Percentiles rank a stretch among this genome's conserved stretches.
These are phyloP conservation scores for Fusarium sp. DNA, from an alignment of 2,329 filamentous ascomycete species.

Conservation along the genomic window DNA sequence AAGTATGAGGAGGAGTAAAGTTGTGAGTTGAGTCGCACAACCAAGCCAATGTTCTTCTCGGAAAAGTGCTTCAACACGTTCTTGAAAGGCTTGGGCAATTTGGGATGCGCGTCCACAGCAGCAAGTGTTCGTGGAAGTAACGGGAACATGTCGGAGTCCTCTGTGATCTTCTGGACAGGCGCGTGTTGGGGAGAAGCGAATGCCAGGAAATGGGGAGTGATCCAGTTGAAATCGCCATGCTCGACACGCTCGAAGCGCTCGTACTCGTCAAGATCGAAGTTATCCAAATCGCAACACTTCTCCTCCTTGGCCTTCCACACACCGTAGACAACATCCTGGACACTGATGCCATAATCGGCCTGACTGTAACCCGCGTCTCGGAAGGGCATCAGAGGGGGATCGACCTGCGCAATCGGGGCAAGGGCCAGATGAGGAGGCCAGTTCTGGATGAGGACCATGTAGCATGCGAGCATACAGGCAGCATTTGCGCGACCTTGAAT, in stretches of 20 bases:
- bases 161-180: slow-evolving; percentile 78
- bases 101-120: slow-evolving; percentile 77
- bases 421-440: slow-evolving; percentile 97
- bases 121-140: slow-evolving; percentile 81
- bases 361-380: slow-evolving; percentile 98
- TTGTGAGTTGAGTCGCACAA: slow-evolving; percentile 94
- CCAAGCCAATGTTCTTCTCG: slow-evolving; percentile 88
- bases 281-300: slow-evolving; percentile 88
- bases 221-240: slow-evolving; percentile 99
- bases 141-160: slow-evolving; percentile 79
- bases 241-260: slow-evolving; percentile 96
- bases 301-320: slow-evolving; percentile 99
- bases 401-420: slow-evolving; percentile 94
- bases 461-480: slow-evolving; percentile 93
- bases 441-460: slow-evolving; percentile 98
- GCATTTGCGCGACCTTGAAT: slow-evolving; percentile 85
- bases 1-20: slow-evolving; percentile 98
- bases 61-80: slow-evolving; percentile 93
- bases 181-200: slow-evolving; percentile 94
- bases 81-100: slow-evolving; percentile 89
- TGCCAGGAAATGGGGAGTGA: slow-evolving; percentile 93
- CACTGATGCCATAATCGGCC: slow-evolving; percentile 93
- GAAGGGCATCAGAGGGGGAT: slow-evolving; percentile 98
- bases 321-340: slow-evolving; percentile 97
- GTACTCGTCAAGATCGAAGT: slow-evolving; percentile 97